Conservation (phyloP, 2,329 filamentous ascomycete genomes). For the Phyllosticta ampelicida region DNA sequence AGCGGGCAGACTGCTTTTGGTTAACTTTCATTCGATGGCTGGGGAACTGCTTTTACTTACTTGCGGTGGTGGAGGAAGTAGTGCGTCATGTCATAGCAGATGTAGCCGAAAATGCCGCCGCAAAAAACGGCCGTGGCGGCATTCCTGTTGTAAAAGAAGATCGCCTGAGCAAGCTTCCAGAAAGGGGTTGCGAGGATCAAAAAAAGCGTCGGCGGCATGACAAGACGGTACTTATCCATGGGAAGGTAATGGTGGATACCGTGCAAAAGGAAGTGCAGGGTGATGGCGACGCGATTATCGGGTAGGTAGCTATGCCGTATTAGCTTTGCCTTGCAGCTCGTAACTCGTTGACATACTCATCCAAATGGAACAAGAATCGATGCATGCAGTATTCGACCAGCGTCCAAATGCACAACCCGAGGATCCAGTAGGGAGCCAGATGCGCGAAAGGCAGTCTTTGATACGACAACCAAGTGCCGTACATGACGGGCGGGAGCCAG, state of each 20-base stretch:
- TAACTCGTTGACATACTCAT: slow-evolving; percentile 52
- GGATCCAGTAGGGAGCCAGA: slow-evolving; percentile 45
- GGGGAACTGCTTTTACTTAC: slow-evolving; percentile 33
- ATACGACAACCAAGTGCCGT: slow-evolving; percentile 56
- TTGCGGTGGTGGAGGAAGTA: slow-evolving; percentile 97
- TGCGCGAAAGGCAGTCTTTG: not conserved
- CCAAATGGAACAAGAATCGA: slow-evolving; percentile 86
- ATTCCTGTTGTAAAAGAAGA: slow-evolving; percentile 82
- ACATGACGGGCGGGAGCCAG: slow-evolving; percentile 73
- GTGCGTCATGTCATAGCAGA: slow-evolving; percentile 94
- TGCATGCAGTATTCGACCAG: slow-evolving; percentile 84
- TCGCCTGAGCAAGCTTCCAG: slow-evolving; percentile 74
- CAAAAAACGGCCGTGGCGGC: slow-evolving; percentile 68
- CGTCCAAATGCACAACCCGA: slow-evolving; percentile 74
- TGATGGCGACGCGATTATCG: slow-evolving; percentile 80
- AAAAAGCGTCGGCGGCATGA: slow-evolving; percentile 93
- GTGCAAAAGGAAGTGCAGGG: slow-evolving; percentile 84
- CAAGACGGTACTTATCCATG: slow-evolving; percentile 96
- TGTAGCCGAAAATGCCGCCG: slow-evolving; percentile 88
- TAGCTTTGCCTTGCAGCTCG: slow-evolving; percentile 17
- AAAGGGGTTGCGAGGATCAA: slow-evolving; percentile 74
- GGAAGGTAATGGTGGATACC: slow-evolving; percentile 97
- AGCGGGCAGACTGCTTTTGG: slow-evolving; percentile 52
- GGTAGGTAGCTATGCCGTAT: slow-evolving; percentile 58
- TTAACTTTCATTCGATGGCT: not conserved